Evolutionary conservation across 768 basidiomycete genomes (phyloP), one percentile per base, ranked within the genome.

Genomic region (Xerocomellus chrysenteron): DNA sequence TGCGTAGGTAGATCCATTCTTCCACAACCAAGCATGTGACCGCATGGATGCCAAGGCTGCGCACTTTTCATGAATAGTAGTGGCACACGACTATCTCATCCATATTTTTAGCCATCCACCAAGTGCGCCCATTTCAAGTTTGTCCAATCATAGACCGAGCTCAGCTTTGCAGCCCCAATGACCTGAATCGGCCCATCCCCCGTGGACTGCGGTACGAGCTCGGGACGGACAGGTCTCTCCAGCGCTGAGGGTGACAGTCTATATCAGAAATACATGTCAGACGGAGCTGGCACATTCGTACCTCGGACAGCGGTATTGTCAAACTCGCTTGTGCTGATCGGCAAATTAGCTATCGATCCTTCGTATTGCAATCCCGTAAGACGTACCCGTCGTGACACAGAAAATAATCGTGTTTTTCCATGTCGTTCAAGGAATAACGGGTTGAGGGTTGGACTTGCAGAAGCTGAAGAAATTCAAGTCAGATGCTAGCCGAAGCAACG

Each of bases 321-420:
- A 55, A 73, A 73, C 55, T 72, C 68, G 43, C 46, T 61, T 43
- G 30, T 47, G 14, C 63, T 68, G 45, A 49, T 54, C 40, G 6
- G 44, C 43, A 39, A 55, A 50, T 61, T 6, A 59, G 54, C 3
- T 2, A 58, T 47, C 28, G 24, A n/a, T 54, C 33, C 16, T 13
- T 26, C 48, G 43, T 10, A 37, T 56, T 41, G 24, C 32, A 47
- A 44, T 49, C n/a, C 30, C 36, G 10, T 43, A 48, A 53, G 32
- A 50, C 67, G 14, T 24, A 71, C 69, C 64, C 62, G n/a, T 69
- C 35, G 45, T 6, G 33, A 48, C 16, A 57, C 24, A 56, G 19
- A 51, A 69, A 69, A 54, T 71, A 71, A 6, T n/a, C 51, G n/a
- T 69, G 64, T 35, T 47, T 55, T 52, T 68, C 64, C 36, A 69